Evolutionary conservation across 139 green algal genomes (phyloP).

Genomic region (Deuterostichococcus epilithicus): DNA sequence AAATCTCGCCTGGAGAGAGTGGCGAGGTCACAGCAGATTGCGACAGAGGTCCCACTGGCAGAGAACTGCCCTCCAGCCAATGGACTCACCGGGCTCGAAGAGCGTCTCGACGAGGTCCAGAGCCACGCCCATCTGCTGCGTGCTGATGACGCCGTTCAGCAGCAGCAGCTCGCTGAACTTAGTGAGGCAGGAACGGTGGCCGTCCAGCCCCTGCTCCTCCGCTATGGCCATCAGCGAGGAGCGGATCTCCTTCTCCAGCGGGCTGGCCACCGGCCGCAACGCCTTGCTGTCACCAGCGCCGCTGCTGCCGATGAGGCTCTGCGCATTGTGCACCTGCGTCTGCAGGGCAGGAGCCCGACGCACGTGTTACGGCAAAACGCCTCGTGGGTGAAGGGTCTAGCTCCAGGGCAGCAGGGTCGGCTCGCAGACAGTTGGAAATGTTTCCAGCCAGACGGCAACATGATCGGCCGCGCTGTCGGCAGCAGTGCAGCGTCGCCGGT

Average conservation of each 20-base stretch:
- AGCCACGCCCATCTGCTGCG: not conserved
- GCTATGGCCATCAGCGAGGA: not conserved
- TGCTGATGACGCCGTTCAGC: not conserved
- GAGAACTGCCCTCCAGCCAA: too few relatives aligned
- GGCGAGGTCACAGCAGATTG: too few relatives aligned
- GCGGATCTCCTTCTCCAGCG: not conserved
- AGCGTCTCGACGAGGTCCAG: not conserved
- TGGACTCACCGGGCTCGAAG: not conserved
- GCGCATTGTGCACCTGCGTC: constrained; percentile 1
- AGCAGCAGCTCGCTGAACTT: not conserved
- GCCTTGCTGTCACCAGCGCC: not conserved
- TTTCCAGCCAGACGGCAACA: too few relatives aligned
- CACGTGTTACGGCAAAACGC: not conserved
- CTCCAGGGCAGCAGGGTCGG: too few relatives aligned
- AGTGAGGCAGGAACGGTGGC: not conserved
- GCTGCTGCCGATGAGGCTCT: not conserved
- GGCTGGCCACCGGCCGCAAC: not conserved
- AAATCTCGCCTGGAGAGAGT: too few relatives aligned
- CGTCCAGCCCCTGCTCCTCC: not conserved
- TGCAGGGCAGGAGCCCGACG: not conserved
- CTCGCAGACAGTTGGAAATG: too few relatives aligned
- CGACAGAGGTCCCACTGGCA: too few relatives aligned
- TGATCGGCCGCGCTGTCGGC: too few relatives aligned
- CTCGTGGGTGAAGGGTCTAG: too few relatives aligned
- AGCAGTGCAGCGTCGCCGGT: too few relatives aligned